Conservation (phyloP, 148 eudicot genomes). For the Dysphania ambrosioides region DNA sequence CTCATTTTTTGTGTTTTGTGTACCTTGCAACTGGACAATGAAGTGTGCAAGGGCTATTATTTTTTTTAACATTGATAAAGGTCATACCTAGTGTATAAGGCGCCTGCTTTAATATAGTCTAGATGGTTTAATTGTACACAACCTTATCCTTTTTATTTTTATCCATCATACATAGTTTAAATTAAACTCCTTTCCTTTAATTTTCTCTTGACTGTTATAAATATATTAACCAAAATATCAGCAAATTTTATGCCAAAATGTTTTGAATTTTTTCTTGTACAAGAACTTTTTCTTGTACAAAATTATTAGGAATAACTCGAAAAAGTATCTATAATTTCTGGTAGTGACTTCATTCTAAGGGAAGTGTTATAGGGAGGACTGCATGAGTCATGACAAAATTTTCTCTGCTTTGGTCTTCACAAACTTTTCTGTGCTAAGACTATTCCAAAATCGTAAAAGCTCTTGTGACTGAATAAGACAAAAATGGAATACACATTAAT, state of each 20-base stretch:
- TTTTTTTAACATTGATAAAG: too few species aligned
- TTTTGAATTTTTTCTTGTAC: not conserved
- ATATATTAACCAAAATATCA: not conserved
- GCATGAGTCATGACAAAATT: slow-evolving; percentile 7
- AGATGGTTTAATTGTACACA: too few species aligned
- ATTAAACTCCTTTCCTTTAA: not conserved
- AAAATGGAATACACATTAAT: slow-evolving; percentile 33
- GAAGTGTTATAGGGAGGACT: not conserved
- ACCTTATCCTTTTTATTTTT: too few species aligned
- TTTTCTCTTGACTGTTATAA: not conserved
- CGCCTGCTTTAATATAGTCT: too few species aligned
- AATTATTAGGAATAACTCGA: too few species aligned
- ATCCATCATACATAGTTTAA: not conserved
- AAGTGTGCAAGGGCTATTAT: too few species aligned
- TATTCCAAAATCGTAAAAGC: slow-evolving; percentile 1
- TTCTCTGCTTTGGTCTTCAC: slow-evolving; percentile 4
- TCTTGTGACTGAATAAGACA: slow-evolving; percentile 33
- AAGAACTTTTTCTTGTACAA: too few species aligned
- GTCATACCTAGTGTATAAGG: too few species aligned
- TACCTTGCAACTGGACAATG: too few species aligned
- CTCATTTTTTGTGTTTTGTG: too few species aligned
- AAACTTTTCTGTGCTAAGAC: slow-evolving; percentile 24
- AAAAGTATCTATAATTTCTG: not conserved
- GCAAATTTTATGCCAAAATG: not conserved
- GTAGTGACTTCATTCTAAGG: slow-evolving; percentile 5